Base-by-base conservation (phyloP, 306 rosid genomes). In the Acacia melanoxylon region DNA sequence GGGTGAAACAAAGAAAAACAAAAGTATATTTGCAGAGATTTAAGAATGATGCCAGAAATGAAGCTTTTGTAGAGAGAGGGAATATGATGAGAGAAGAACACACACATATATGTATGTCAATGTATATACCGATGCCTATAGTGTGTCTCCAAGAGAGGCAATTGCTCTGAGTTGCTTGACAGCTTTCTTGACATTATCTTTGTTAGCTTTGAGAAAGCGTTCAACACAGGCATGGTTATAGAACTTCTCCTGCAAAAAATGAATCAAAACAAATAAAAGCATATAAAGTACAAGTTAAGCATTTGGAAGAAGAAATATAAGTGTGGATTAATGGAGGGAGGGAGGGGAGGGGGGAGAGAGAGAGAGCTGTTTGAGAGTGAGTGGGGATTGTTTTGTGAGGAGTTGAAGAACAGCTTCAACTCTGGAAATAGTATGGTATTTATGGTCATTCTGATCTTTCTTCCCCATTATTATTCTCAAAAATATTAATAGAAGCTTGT, bases 141-240 rank as follows among this genome's bases (percentile, higher is more conserved):
- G 22, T 90, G 19, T 93, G 91, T 88, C 99, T 94, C 99, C 99
- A 96, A 70, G 97, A 89, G 86, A 96, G 97, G 61, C 98, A 96
- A 63, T n/a, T n/a, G 99, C 89, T 66, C 93, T 90, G 24, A 96
- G 90, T 79, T 88, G 91, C 91, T 93, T 96, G 2, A 91, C 93
- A 46, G 98, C 92, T 84, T 88, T 96, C 89, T 93, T 96, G 70
- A 93, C 99, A 78, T 81, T 91, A 5, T 91, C 97, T 7, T 97
- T 98, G 27, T 92, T 96, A 0, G 92, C 86, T 76, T 90, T 92
- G 83, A 96, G 77, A 84, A 96, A 93, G 83, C 98, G 87, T 79
- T 91, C 87, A 22, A 92, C 94, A 80, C 97, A 94, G 76, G 86
- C 97, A 44, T 83, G 83, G 87, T 78, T 88, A 63, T 92, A 91